phyloP scores from a whole-genome alignment of 2,329 filamentous ascomycete genomes.

The Epichloe uncinata region DNA sequence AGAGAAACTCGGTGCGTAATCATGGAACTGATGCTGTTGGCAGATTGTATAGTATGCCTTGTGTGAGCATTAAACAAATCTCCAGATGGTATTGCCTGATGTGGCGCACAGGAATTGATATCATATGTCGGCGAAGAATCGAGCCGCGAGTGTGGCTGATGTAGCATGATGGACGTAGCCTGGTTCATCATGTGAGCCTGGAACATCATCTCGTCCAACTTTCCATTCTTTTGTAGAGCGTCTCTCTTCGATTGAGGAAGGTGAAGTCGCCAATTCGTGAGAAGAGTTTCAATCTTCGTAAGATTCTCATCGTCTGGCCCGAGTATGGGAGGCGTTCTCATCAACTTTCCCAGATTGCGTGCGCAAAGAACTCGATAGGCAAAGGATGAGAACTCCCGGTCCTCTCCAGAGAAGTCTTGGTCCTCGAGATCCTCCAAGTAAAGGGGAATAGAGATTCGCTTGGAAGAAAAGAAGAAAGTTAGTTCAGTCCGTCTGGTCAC shows the following conservation, averaged over 20 bases:
- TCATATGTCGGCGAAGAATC: slow-evolving; percentile 44
- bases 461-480: neutral
- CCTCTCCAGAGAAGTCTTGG: slow-evolving; percentile 56
- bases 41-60: slow-evolving; percentile 66
- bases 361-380: slow-evolving; percentile 73
- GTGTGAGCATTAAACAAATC: slow-evolving; percentile 54
- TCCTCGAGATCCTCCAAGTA: slow-evolving; percentile 67
- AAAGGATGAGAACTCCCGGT: slow-evolving; percentile 67
- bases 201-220: slow-evolving; percentile 81
- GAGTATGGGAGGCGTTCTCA: slow-evolving; percentile 40
- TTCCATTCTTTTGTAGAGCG: slow-evolving; percentile 53
- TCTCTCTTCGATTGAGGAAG: slow-evolving; percentile 60
- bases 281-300: slow-evolving; percentile 35
- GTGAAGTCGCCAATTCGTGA: slow-evolving; percentile 67
- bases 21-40: slow-evolving; percentile 62
- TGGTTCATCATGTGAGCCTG: slow-evolving; percentile 72
- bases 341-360: slow-evolving; percentile 64
- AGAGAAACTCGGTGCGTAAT: slow-evolving; percentile 61
- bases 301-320: slow-evolving; percentile 42
- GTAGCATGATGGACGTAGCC: slow-evolving; percentile 57
- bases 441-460: slow-evolving; percentile 45
- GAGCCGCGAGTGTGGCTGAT: slow-evolving; percentile 67
- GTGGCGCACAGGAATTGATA: slow-evolving; percentile 54
- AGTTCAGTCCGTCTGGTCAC: neutral
- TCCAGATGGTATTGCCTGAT: slow-evolving; percentile 35